A percentile compares a stretch with the other conserved stretches of the same genome.
Conservation (phyloP, 106 monocot genomes). For the Ottelia alismoides region DNA sequence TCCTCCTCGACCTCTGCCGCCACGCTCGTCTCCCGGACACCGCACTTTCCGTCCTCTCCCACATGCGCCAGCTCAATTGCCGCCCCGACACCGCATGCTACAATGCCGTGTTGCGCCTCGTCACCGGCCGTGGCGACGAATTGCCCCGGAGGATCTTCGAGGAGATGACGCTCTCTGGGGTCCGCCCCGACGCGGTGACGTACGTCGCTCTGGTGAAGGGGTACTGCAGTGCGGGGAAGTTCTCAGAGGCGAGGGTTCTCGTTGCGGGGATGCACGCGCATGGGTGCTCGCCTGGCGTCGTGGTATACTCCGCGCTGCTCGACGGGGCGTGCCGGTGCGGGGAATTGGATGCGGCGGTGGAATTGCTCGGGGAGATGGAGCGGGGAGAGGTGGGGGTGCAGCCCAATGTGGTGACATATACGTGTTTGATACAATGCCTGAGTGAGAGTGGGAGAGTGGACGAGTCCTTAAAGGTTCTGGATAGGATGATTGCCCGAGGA, state of each 20-base stretch:
- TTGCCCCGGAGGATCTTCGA: slow-evolving; percentile 15
- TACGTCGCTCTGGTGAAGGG: slow-evolving; percentile 27
- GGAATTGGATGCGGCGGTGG: slow-evolving; percentile 30
- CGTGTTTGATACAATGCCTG: slow-evolving; percentile 81
- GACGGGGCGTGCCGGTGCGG: slow-evolving; percentile 50
- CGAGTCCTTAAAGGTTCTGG: slow-evolving; percentile 41
- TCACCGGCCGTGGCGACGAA: slow-evolving; percentile 1
- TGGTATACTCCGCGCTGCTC: slow-evolving; percentile 48
- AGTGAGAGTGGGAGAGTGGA: slow-evolving; percentile 25
- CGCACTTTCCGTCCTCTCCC: slow-evolving; percentile 27
- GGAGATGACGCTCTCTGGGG: slow-evolving; percentile 21
- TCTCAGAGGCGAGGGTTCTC: slow-evolving; percentile 25
- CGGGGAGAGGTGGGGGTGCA: slow-evolving; percentile 1
- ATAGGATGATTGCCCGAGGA: slow-evolving; percentile 40
- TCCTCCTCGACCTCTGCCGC: slow-evolving; percentile 33
- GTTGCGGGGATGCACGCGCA: slow-evolving; percentile 21
- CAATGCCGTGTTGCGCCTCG: slow-evolving; percentile 43
- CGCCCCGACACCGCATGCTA: slow-evolving; percentile 26
- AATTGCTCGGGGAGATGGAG: slow-evolving; percentile 60
- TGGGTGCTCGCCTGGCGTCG: slow-evolving; percentile 50
- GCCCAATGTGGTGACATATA: slow-evolving; percentile 76
- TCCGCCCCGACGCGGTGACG: slow-evolving; percentile 28
- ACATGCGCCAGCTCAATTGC: slow-evolving; percentile 33
- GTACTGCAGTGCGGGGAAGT: slow-evolving; percentile 17
- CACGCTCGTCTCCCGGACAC: slow-evolving; percentile 5